Evolutionary conservation across 2,329 filamentous ascomycete species (phyloP).

Genomic region (Epichloe festucae): DNA sequence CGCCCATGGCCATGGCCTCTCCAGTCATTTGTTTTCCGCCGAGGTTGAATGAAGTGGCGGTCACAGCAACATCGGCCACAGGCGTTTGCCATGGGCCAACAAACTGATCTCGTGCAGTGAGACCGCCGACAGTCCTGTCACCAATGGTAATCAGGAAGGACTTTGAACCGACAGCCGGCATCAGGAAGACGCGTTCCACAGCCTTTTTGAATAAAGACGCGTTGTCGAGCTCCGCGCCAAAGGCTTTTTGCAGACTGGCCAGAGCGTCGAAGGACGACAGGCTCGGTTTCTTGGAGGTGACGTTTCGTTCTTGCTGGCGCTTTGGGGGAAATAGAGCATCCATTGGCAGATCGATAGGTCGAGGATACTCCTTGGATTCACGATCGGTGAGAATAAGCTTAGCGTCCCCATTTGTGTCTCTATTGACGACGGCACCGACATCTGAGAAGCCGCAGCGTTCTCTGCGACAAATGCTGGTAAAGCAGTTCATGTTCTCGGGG

Average conservation of each 20-base stretch:
- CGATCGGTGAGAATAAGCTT: constrained; percentile 71
- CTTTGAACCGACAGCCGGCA: constrained; percentile 92
- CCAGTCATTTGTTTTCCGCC: constrained; percentile 59
- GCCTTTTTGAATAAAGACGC: constrained; percentile 48
- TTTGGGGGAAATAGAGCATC: constrained; percentile 77
- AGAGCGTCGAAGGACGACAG: constrained; percentile 60
- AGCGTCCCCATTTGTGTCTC: constrained; percentile 49
- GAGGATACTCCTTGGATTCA: constrained; percentile 60
- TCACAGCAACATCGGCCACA: constrained; percentile 88
- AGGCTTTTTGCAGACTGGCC: constrained; percentile 50
- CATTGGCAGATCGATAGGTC: constrained; percentile 82
- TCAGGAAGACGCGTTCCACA: constrained; percentile 64
- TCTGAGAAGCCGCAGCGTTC: constrained; percentile 90
- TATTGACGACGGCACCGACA: constrained; percentile 62
- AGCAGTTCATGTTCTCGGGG: constrained; percentile 66
- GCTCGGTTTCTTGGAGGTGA: constrained; percentile 53
- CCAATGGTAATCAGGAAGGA: constrained; percentile 95
- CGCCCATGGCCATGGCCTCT: constrained; percentile 97
- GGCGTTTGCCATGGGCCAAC: constrained; percentile 94
- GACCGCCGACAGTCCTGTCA: constrained; percentile 79
- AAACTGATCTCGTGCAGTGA: constrained; percentile 85
- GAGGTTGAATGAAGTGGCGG: constrained; percentile 62
- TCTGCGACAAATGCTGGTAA: constrained; percentile 54
- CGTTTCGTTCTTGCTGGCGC: constrained; percentile 65
- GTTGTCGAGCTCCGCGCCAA: constrained; percentile 39